Percentiles rank a stretch among this genome's conserved stretches.
phyloP scores from a whole-genome alignment of 805 yeast species.

The Yarrowia deformans region DNA sequence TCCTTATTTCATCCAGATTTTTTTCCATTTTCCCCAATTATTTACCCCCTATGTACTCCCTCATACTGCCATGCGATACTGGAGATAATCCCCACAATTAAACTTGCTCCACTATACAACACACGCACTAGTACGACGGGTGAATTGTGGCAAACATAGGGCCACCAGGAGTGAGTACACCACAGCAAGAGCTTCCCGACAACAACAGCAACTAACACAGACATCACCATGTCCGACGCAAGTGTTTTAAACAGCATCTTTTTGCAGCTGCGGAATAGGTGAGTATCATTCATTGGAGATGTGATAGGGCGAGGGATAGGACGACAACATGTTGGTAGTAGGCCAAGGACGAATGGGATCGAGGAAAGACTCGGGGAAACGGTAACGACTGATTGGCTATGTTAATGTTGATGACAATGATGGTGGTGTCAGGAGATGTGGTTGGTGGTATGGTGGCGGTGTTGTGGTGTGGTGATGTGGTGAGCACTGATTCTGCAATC shows the following conservation, averaged over 20 bases:
- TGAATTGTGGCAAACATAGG: conserved; percentile 20
- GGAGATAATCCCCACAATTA: conserved; percentile 28
- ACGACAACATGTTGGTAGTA: neutral
- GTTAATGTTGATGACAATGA: too few species aligned
- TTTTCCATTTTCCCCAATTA: neutral
- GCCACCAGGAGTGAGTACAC: conserved; percentile 10
- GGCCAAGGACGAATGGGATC: too few species aligned
- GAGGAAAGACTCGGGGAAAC: too few species aligned
- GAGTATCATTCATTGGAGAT: neutral
- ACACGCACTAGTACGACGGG: conserved; percentile 15
- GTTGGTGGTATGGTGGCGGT: too few species aligned
- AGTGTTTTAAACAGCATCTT: conserved; percentile 26
- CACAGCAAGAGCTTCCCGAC: neutral
- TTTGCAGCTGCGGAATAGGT: conserved; percentile 20
- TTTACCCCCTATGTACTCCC: neutral
- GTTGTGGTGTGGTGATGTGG: too few species aligned
- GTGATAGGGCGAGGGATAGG: neutral
- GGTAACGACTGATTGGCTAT: too few species aligned
- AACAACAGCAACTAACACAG: conserved; percentile 14
- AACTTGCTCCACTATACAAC: conserved; percentile 29
- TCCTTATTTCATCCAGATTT: neutral
- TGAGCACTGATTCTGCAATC: too few species aligned
- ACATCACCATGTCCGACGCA: conserved; percentile 30
- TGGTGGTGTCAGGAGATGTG: too few species aligned
- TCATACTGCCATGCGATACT: neutral